Base-by-base conservation (phyloP, 805 yeast genomes). In the Starmera pachycereana region DNA sequence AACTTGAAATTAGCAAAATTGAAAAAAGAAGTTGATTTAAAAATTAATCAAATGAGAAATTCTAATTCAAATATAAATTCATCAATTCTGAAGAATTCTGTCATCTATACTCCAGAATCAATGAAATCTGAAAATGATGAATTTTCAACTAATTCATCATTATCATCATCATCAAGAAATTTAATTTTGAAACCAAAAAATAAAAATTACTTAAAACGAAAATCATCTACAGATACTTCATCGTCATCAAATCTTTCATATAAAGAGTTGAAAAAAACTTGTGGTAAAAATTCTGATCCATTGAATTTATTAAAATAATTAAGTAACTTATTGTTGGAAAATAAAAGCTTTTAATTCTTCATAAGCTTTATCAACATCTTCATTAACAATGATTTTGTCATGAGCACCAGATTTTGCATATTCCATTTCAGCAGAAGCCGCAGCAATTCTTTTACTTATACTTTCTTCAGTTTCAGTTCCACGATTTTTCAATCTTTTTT, bases 401-500 rank as follows among this genome's bases (percentile, higher is more conserved):
- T 92, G 97, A 36, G 94, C 95, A 45, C 96, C 97, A 46, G 88
- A 76, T 56, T 84, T 63, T 32, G 97, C 81, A 61, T 78, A 94
- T 48, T 79, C 97, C 65, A 92, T 59, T 68, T 92, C 99, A 36
- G 84, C 84, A 43, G 76, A 50, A 12, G 98, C 97, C 46, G 95
- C 95, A 38, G 71, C 71, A 41, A 92, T 68, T 64, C 99, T 81
- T 70, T 85, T 88, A 53, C 74, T 74, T 37, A 92, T 58, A 37
- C 89, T 77, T 52, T 90, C 97, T 37, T 71, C 71, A 33, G 96
- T 85, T 69, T 92, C 99, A 29, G 98, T 92, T 47, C 98, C 98
- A 66, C 99, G 83, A 36, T 82, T 81, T 38, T 70, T 74, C 51
- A 92, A 74, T 64, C 99, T 78, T 44, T 65, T 61, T 57, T 76